These are phyloP conservation scores for Fusarium drepaniforme DNA, from an alignment of 2,329 filamentous ascomycete species.

Conservation along the genomic window DNA sequence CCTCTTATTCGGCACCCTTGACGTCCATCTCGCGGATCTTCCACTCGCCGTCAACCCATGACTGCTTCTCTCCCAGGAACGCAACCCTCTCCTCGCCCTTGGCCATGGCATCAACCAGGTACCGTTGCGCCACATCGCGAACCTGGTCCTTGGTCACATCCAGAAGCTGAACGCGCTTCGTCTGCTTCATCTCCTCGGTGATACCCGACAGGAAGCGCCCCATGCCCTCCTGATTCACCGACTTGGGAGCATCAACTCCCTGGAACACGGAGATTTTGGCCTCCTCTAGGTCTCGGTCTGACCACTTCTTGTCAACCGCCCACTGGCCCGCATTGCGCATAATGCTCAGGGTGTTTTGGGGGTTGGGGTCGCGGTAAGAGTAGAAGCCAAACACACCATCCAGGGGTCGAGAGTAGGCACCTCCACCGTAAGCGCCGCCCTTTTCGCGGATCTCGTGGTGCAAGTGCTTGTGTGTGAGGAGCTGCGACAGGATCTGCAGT, in stretches of 20 bases:
- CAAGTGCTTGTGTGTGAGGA: constrained; percentile 95
- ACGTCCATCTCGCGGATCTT: constrained; percentile 80
- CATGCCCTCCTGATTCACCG: constrained; percentile 91
- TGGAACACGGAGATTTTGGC: constrained; percentile 97
- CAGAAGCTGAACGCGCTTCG: constrained; percentile 83
- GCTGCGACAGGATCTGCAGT: constrained; percentile 88
- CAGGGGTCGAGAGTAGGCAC: constrained; percentile 83
- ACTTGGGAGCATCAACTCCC: constrained; percentile 86
- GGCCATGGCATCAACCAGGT: constrained; percentile 76
- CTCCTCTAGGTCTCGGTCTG: constrained; percentile 88
- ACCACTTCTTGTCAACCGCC: constrained; percentile 86
- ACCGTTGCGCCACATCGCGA: constrained; percentile 82
- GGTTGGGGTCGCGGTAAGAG: constrained; percentile 96
- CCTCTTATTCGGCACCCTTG: constrained; percentile 53
- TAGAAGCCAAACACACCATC: constrained; percentile 94
- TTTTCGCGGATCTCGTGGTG: constrained; percentile 99
- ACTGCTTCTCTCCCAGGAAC: constrained; percentile 86
- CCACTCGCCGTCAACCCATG: constrained; percentile 83
- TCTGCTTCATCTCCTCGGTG: constrained; percentile 90
- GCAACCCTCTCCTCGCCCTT: constrained; percentile 72
- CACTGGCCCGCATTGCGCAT: constrained; percentile 87
- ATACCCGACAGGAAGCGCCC: constrained; percentile 86
- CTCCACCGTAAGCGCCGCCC: constrained; percentile 94
- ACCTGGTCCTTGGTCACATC: constrained; percentile 89
- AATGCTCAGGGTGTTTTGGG: constrained; percentile 86